A percentile compares a stretch with the other conserved stretches of the same genome.
Evolutionary conservation across 306 rosid genomes (phyloP).

Genomic region (Prunus padus): DNA sequence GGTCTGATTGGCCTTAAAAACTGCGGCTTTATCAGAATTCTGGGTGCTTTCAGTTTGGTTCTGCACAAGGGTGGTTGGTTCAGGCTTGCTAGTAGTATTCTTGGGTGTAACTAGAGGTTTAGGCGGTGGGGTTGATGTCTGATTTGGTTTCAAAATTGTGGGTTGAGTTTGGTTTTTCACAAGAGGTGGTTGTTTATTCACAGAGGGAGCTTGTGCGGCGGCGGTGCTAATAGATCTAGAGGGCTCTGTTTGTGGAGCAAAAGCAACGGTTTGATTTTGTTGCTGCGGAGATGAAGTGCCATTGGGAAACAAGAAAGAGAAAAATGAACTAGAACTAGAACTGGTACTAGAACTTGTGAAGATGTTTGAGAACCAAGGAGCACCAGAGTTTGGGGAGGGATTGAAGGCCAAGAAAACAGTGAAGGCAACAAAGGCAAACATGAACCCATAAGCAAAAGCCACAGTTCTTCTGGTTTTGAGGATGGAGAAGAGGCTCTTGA

Average conservation of each 20-base stretch:
- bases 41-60: constrained; percentile 19
- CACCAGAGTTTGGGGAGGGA: constrained; percentile 52
- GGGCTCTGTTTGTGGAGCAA: constrained; percentile 19
- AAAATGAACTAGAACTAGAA: constrained; percentile 30
- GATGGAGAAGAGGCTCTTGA: constrained; percentile 52
- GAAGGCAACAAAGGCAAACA: constrained; percentile 59
- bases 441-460: constrained; percentile 61
- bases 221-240: constrained; percentile 61
- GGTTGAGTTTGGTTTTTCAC: constrained; percentile 27
- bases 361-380: constrained; percentile 64
- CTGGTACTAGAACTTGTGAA: constrained; percentile 25
- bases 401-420: constrained; percentile 69
- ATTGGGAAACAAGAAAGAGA: constrained; percentile 55
- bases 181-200: constrained; percentile 21
- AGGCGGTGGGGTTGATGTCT: constrained; percentile 23
- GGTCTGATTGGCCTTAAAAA: constrained; percentile 30
- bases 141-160: constrained; percentile 32
- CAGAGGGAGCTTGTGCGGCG: constrained; percentile 20
- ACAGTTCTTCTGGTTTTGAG: constrained; percentile 60
- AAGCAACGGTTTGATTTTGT: constrained; percentile 8
- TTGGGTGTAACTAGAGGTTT: neutral
- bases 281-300: constrained; percentile 1
- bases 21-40: constrained; percentile 17
- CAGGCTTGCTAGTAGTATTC: constrained; percentile 15
- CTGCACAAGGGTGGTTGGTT: neutral